Evolutionary conservation across 1,139 yeast genomes (phyloP), one percentile per base, ranked within the genome.

Genomic region (Suhomyces ambrosiae): DNA sequence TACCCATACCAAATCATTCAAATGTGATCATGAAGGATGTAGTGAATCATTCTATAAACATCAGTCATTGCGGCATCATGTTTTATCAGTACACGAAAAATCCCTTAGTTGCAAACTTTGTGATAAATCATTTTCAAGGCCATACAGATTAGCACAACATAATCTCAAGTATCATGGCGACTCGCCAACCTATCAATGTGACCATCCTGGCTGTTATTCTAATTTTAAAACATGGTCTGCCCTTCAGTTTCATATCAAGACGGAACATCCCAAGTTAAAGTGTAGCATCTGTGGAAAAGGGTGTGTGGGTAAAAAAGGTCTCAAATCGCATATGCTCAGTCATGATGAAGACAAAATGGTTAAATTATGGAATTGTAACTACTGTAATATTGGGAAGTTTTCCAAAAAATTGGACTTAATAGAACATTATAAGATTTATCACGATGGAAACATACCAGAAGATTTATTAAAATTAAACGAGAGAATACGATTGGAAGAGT

Each of bases 211-310:
- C 1, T 85, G 95, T 54, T 70, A 72, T 43, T 58, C 65, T 41
- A 69, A 71, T 37, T 86, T 87, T 59, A 74, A 76, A 44, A 83
- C 86, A 0, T 86, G 95, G 94, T 76, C 88, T 1, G 84, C 82
- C 1, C 65, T 88, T 27, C 92, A 83, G 51, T 59, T 74, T 7
- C 97, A 90, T 59, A 67, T 79, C 35, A 84, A 81, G 48, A 73
- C 78, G 1, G 82, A 75, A 23, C 97, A 89, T 60, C 90, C 92
- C 8, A 79, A 80, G 53, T 52, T 83, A 24, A 70, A 70, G 33
- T 88, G 97, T 63, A 50, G 64, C 1, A 50, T 77, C 1, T 89
- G 97, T 66, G 81, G 80, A 10, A 83, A 80, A 54, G 79, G 76
- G 4, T 85, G 92, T 66, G 82, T 85, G 9, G 95, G 95, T 13